phyloP scores from a whole-genome alignment of 208 protist genomes.

The Crithidia sp. region DNA sequence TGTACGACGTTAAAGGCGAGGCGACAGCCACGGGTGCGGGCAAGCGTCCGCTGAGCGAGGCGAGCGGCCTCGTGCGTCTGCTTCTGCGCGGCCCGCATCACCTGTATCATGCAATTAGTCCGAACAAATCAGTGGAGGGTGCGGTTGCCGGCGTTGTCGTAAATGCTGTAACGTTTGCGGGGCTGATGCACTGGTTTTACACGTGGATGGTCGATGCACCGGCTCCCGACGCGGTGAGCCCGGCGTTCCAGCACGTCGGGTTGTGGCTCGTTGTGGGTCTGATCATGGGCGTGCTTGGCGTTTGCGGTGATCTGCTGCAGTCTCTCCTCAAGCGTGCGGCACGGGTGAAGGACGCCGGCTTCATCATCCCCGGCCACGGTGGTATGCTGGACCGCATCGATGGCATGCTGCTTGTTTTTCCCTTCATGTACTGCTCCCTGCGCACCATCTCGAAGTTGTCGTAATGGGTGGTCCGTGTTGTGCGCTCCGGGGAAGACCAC shows the following conservation, averaged over 20 bases:
- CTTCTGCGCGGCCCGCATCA: conserved; percentile 52
- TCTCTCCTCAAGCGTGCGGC: conserved; percentile 89
- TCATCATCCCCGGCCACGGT: conserved; percentile 88
- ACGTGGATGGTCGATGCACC: conserved; percentile 23
- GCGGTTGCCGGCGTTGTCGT: conserved; percentile 69
- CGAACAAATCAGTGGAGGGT: conserved; percentile 91
- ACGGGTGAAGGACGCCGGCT: conserved; percentile 85
- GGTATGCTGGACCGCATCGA: conserved; percentile 92
- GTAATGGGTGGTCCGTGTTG: neutral
- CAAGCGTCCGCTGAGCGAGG: conserved; percentile 25
- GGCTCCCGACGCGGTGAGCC: conserved; percentile 28
- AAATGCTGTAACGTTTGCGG: conserved; percentile 59
- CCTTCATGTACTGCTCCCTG: conserved; percentile 70
- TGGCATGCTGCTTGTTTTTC: conserved; percentile 80
- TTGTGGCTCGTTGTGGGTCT: conserved; percentile 65
- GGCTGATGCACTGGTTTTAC: conserved; percentile 47
- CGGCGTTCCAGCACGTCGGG: conserved; percentile 39
- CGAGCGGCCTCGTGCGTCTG: conserved; percentile 20
- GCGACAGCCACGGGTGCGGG: neutral
- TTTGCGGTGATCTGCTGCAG: conserved; percentile 89
- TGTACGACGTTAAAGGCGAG: conserved; percentile 36
- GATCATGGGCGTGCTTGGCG: conserved; percentile 68
- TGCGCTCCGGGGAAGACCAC: neutral
- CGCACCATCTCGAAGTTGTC: conserved; percentile 33
- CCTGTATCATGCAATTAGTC: conserved; percentile 73